Evolutionary conservation across 768 basidiomycete species (phyloP), one percentile per base, ranked within the genome.

Genomic region (Pisolithus tinctorius): DNA sequence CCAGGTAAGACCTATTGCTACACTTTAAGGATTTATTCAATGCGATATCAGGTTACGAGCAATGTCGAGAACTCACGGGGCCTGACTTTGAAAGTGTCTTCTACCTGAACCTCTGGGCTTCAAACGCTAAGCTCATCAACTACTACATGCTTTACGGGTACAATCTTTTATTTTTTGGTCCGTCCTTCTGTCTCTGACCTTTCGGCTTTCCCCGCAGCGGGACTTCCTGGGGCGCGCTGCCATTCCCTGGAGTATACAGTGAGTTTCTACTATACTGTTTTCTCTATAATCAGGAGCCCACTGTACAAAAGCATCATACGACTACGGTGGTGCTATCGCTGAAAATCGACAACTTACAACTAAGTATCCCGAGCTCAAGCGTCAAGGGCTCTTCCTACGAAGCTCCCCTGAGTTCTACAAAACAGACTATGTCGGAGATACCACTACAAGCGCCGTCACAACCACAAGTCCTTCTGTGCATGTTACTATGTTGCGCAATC

Each of bases 141-240:
- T 88, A 86, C 55, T 93, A 93, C 66, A 92, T 93, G 91, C 57
- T 89, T 49, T 89, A 82, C 58, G 88, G 85, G 85, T 85, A 62
- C 26, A 69, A n/a, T n/a, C n/a, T n/a, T n/a, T n/a, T n/a, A n/a
- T 30, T 37, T 37, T 36, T 39, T 50, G 20, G 20, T 2, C 23
- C 8, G n/a, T 38, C 36, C 41, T 38, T 3, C 16, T 0, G 25
- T 9, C 20, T 9, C 54, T 58, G 23, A 60, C 8, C 13, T 23
- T 23, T 17, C 17, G 37, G 2, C 34, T 34, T 3, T 34, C 20
- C 23, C 57, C 45, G 46, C 52, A 89, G 89, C 7, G 89, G 90
- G 23, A 92, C 90, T 0, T 89, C 85, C 11, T 93, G 88, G 88
- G 90, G 87, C 38, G 85, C 76, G 9, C 71, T 92, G 40, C 85